phyloP scores from a whole-genome alignment of 129 eudicot species.

The Silybum marianum region DNA sequence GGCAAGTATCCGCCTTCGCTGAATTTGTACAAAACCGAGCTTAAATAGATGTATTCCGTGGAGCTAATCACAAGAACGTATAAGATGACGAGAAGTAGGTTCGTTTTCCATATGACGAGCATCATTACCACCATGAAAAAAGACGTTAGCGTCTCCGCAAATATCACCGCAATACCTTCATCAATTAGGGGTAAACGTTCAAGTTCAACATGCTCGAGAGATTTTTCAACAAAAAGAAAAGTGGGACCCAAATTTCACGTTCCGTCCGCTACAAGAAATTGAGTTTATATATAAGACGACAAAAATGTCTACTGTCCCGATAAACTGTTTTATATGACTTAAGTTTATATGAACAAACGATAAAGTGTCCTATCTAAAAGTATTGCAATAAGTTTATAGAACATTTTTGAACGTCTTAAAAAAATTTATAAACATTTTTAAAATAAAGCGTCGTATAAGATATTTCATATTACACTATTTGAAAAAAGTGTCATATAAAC shows the following conservation, averaged over 20 bases:
- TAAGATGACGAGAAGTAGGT: slow-evolving; percentile 42
- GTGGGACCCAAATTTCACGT: not conserved
- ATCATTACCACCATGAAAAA: slow-evolving; percentile 63
- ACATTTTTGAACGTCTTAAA: not conserved
- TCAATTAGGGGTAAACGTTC: not conserved
- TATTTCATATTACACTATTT: no score
- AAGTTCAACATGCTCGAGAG: not conserved
- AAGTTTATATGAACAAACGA: not conserved
- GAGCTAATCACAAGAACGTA: slow-evolving; percentile 54
- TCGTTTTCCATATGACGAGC: slow-evolving; percentile 82
- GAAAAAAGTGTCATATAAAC: no score
- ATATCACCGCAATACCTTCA: slow-evolving; percentile 83
- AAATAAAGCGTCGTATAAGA: no score
- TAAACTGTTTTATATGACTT: not conserved
- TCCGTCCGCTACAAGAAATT: not conserved
- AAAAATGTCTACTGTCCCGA: not conserved
- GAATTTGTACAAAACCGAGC: slow-evolving; percentile 70
- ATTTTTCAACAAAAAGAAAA: not conserved
- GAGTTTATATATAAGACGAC: not conserved
- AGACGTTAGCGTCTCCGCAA: slow-evolving; percentile 78
- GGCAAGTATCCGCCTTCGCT: slow-evolving; percentile 65
- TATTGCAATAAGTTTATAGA: not conserved
- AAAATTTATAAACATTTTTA: no score
- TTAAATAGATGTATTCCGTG: slow-evolving; percentile 55
- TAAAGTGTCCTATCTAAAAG: not conserved